Percentiles rank a stretch among this genome's conserved stretches.
Conservation (phyloP, 768 basidiomycete genomes). For the Dioszegia hungarica region DNA sequence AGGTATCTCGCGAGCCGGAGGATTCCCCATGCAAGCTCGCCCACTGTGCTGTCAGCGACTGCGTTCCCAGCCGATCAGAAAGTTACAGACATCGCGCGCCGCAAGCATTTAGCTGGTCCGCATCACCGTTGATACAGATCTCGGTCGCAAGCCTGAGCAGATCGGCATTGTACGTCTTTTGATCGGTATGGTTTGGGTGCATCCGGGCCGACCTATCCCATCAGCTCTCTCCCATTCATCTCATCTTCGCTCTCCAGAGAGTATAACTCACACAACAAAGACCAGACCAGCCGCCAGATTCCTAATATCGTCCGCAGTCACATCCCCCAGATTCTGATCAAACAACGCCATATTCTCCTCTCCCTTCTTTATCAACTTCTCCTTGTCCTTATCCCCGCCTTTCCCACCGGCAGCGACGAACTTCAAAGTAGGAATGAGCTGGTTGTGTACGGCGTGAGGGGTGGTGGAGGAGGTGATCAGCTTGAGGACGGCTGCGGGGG, state of each 20-base stretch:
- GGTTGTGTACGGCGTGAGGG: neutral
- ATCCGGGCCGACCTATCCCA: constrained; percentile 1
- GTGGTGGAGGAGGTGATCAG: neutral
- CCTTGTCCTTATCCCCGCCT: constrained; percentile 12
- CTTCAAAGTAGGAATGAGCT: constrained; percentile 2
- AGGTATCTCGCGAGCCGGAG: constrained; percentile 22
- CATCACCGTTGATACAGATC: constrained; percentile 17
- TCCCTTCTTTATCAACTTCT: constrained; percentile 4
- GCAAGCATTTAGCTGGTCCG: constrained; percentile 16
- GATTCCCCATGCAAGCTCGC: constrained; percentile 17
- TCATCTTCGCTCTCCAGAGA: neutral
- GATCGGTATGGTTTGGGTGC: neutral
- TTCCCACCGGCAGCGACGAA: neutral
- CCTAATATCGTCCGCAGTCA: constrained; percentile 9
- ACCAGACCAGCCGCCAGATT: constrained; percentile 25
- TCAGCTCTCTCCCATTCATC: constrained; percentile 3
- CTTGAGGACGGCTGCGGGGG: neutral
- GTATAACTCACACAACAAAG: constrained; percentile 27
- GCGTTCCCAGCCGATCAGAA: neutral
- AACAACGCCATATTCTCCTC: constrained; percentile 16
- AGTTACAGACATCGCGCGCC: constrained; percentile 22
- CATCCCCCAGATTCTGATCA: constrained; percentile 5
- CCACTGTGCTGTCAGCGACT: constrained; percentile 2
- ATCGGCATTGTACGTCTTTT: constrained; percentile 5
- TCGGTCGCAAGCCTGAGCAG: constrained; percentile 10